Percentiles rank a stretch among this genome's conserved stretches.
Conservation (phyloP, 2,329 filamentous ascomycete genomes). For the Botrytis sinoallii region DNA sequence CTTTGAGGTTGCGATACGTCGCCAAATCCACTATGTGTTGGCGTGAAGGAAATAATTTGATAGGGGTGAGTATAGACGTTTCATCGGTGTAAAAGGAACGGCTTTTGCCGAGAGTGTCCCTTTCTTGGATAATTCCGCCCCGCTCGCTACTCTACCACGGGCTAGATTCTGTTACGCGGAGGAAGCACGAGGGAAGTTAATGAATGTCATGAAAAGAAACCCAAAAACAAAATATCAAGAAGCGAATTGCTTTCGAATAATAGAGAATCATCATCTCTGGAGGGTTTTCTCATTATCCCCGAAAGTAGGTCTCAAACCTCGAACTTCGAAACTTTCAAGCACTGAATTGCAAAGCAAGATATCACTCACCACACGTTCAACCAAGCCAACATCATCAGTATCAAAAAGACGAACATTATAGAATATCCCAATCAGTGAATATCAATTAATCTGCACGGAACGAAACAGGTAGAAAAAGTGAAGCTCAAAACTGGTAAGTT, state of each 20-base stretch:
- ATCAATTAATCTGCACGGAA: neutral
- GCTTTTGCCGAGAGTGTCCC: neutral
- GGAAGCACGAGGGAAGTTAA: neutral
- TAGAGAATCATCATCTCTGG: fast-evolving
- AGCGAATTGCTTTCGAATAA: neutral
- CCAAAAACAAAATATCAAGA: neutral
- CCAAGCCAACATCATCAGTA: neutral
- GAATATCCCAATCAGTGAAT: neutral
- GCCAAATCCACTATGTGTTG: slow-evolving; percentile 30
- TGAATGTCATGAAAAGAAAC: no score
- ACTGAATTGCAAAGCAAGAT: neutral
- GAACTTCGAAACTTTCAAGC: neutral
- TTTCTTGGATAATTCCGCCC: neutral
- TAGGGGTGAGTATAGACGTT: neutral
- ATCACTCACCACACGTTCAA: neutral
- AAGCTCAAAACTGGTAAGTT: neutral
- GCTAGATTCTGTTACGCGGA: neutral
- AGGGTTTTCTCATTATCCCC: neutral
- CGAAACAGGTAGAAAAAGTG: neutral
- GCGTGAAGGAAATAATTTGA: neutral
- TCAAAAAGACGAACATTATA: neutral
- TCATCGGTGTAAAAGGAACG: neutral
- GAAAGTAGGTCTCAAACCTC: no score
- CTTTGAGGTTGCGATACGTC: slow-evolving; percentile 31
- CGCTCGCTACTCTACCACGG: neutral